A percentile compares a stretch with the other conserved stretches of the same genome.
These are phyloP conservation scores for Colletotrichum somersetense DNA, from an alignment of 2,329 filamentous ascomycete species.

Conservation along the genomic window DNA sequence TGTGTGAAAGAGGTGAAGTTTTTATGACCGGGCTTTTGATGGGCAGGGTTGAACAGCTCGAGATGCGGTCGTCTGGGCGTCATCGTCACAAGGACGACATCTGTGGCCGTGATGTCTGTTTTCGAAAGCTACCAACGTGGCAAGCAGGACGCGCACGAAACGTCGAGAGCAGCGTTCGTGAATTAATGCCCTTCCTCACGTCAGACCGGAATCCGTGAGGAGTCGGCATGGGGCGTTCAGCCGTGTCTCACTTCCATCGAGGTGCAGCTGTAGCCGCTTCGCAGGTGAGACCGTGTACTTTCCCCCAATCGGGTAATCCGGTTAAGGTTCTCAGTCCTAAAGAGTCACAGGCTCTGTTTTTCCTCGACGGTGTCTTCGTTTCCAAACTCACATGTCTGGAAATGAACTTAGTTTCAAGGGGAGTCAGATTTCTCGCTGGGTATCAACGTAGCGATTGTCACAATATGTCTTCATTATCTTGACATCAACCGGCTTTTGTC, in stretches of 20 bases:
- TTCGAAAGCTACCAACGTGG: not conserved
- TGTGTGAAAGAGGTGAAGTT: constrained; percentile 1
- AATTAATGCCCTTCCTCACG: not conserved
- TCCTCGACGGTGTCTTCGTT: not conserved
- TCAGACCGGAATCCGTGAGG: not conserved
- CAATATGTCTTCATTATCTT: not conserved
- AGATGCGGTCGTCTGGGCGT: constrained; percentile 28
- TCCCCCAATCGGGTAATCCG: constrained; percentile 3
- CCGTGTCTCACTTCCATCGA: constrained; percentile 24
- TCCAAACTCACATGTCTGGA: not conserved
- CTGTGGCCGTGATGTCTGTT: not conserved
- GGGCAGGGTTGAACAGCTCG: constrained; percentile 26
- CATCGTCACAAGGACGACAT: not conserved
- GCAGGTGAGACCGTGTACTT: not conserved
- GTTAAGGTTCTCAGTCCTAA: not conserved
- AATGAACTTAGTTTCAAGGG: not conserved
- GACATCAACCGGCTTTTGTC: not conserved
- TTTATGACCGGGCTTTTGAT: not conserved
- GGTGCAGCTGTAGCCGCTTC: constrained; percentile 9
- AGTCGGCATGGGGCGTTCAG: constrained; percentile 15
- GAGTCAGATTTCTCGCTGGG: not conserved
- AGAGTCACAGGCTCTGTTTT: not conserved
- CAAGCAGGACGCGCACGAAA: not conserved
- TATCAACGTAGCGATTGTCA: not conserved
- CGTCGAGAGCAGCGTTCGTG: not conserved